Evolutionary conservation across 2,329 filamentous ascomycete genomes (phyloP).

Genomic region (Xylaria sp.): DNA sequence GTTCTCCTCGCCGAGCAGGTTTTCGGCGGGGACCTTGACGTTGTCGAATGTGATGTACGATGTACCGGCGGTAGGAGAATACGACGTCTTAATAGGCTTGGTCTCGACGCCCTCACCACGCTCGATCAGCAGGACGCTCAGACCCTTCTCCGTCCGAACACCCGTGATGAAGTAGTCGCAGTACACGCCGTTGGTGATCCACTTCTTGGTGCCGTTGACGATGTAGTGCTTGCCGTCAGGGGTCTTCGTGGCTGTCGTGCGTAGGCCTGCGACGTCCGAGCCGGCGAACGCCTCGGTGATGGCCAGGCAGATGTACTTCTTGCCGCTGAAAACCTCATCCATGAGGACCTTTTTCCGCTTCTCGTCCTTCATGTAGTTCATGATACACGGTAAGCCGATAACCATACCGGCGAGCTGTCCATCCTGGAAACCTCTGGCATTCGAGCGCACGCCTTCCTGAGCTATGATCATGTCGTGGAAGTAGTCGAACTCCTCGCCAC

Average conservation of each 20-base stretch:
- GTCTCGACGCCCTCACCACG: slow-evolving; percentile 80
- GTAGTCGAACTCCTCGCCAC: slow-evolving; percentile 86
- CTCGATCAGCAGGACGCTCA: slow-evolving; percentile 80
- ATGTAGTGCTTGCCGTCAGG: slow-evolving; percentile 78
- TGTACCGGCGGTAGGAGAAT: slow-evolving; percentile 81
- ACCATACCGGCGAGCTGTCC: slow-evolving; percentile 89
- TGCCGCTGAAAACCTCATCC: slow-evolving; percentile 77
- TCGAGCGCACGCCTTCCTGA: slow-evolving; percentile 77
- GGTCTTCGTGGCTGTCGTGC: slow-evolving; percentile 81
- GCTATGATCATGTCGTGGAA: slow-evolving; percentile 82
- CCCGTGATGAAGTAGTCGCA: slow-evolving; percentile 85
- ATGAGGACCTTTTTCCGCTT: slow-evolving; percentile 73
- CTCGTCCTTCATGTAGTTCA: slow-evolving; percentile 79
- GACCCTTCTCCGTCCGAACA: slow-evolving; percentile 80
- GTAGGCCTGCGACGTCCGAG: slow-evolving; percentile 80
- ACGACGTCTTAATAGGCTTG: slow-evolving; percentile 81
- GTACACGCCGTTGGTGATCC: slow-evolving; percentile 86
- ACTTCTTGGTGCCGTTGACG: slow-evolving; percentile 81
- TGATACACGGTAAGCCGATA: slow-evolving; percentile 80
- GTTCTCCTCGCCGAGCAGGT: slow-evolving; percentile 83
- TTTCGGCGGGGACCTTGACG: slow-evolving; percentile 82
- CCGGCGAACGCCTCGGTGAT: slow-evolving; percentile 92
- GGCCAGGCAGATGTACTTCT: slow-evolving; percentile 89
- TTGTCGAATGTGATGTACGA: slow-evolving; percentile 86
- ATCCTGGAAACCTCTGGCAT: slow-evolving; percentile 84